phyloP scores from a whole-genome alignment of 1,284 basidiomycete species.

The Melampsora americana region DNA sequence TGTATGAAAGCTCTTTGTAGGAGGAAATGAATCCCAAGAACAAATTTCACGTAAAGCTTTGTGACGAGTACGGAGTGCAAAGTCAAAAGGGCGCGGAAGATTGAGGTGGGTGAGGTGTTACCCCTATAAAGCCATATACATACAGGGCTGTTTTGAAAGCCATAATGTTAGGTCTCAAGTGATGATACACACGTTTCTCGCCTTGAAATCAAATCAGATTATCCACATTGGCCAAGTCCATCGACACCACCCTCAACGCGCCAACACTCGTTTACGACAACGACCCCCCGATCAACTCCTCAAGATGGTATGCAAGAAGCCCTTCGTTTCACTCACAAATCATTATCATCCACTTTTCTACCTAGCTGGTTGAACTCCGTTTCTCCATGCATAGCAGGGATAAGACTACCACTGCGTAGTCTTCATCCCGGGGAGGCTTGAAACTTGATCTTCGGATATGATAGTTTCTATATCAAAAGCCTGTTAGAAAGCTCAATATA shows the following conservation, averaged over 20 bases:
- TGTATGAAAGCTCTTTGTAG: too few relatives aligned
- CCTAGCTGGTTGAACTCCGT: neutral
- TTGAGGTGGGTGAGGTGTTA: too few relatives aligned
- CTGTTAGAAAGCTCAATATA: neutral
- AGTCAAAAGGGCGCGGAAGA: too few relatives aligned
- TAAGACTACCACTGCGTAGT: neutral
- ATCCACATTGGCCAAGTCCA: too few relatives aligned
- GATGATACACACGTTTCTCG: neutral
- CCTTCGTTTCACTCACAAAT: neutral
- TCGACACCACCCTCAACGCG: too few relatives aligned
- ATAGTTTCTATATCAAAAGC: neutral
- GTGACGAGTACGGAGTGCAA: too few relatives aligned
- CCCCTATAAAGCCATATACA: too few relatives aligned
- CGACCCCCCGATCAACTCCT: neutral
- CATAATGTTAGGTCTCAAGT: neutral
- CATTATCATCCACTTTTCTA: neutral
- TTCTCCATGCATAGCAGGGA: neutral
- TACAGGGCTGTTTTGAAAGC: too few relatives aligned
- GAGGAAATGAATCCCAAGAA: too few relatives aligned
- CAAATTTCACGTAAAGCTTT: too few relatives aligned
- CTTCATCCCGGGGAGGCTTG: slow-evolving; percentile 4
- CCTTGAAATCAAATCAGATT: too few relatives aligned
- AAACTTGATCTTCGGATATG: slow-evolving; percentile 4
- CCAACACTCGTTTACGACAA: neutral
- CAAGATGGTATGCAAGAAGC: neutral